Base-by-base conservation (phyloP, 176 grass and related monocot species). In the Oryza officinalis region DNA sequence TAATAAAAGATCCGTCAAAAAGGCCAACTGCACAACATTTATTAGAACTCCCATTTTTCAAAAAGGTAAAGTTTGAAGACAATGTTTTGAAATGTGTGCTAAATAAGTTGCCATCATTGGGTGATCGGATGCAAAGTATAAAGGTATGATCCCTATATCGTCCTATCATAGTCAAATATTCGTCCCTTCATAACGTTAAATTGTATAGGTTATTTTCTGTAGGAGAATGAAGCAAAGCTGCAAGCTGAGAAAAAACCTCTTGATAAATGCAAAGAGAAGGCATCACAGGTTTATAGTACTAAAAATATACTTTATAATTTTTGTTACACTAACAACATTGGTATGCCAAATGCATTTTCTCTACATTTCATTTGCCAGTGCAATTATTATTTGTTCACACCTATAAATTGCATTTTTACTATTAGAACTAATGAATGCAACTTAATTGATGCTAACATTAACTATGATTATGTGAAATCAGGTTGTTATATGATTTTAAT, bases 31-130 rank as follows among this genome's bases (percentile, higher is more conserved):
- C 93, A 14, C 74, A 88, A 75, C 90, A 90, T 57, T 82, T 98
- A n/a, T 74, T 98, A 43, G 91, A 98, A 71, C 93, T 93, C 76
- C 77, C 91, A 10, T 98, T 98, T 80, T 98, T 95, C 65, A 98
- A 90, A 82, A 92, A 92, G 73, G 85, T 88, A 12, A 90, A 86
- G 65, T 90, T 83, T 3, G 88, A 98, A 40, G 90, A 92, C 33
- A 87, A 83, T 71, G 67, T 83, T 3, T 65, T 94, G 25, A 88
- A 82, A 71, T 87, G 90, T 22, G 82, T 98, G 50, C 63, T 98
- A 77, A 90, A 92, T 71, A 94, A 92, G 76, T 78, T 98, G 66
- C 96, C 96, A 73, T 85, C 89, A 10, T 85, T 98, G 69, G 91
- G 81, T 40, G 85, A 88, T 65, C 86, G 91, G 40, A 78, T 94